Evolutionary conservation across 768 basidiomycete species (phyloP).

Genomic region (Paxillus involutus): DNA sequence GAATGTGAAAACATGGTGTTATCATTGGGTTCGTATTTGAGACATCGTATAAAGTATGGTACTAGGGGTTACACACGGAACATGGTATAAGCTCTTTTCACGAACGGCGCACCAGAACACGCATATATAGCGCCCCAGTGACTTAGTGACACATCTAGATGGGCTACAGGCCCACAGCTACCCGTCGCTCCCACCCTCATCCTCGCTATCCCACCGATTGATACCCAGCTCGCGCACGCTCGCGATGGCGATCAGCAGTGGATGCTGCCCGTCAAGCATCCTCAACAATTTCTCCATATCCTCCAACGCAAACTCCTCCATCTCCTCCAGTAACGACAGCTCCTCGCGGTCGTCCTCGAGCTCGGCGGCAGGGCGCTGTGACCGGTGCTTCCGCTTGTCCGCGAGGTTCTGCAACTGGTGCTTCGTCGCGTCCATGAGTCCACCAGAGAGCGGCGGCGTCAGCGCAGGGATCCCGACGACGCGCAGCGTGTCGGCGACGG

Average conservation of each 20-base stretch:
- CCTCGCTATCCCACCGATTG: slow-evolving; percentile 48
- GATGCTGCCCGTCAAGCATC: slow-evolving; percentile 56
- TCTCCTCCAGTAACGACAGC: slow-evolving; percentile 71
- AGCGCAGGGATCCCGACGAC: slow-evolving; percentile 58
- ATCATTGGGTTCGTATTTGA: too few relatives aligned
- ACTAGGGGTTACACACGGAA: neutral
- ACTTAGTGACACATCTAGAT: too few relatives aligned
- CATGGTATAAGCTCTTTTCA: too few relatives aligned
- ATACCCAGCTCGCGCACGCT: slow-evolving; percentile 72
- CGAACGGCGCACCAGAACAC: neutral
- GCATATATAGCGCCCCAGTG: neutral
- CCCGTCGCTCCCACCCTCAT: slow-evolving; percentile 37
- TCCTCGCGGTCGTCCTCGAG: slow-evolving; percentile 64
- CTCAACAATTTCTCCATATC: slow-evolving; percentile 70
- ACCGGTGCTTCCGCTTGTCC: slow-evolving; percentile 60
- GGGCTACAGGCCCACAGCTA: neutral
- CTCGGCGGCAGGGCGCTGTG: slow-evolving; percentile 33
- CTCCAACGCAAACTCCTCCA: slow-evolving; percentile 80
- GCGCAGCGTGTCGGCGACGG: slow-evolving; percentile 59
- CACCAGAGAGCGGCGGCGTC: slow-evolving; percentile 50
- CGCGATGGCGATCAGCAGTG: slow-evolving; percentile 66
- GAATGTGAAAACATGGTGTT: neutral
- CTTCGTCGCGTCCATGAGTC: slow-evolving; percentile 67
- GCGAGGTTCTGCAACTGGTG: slow-evolving; percentile 69
- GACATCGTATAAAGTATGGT: too few relatives aligned